Evolutionary conservation across 768 basidiomycete species (phyloP), one percentile per base, ranked within the genome.

Genomic region (Boletus reticuloceps): DNA sequence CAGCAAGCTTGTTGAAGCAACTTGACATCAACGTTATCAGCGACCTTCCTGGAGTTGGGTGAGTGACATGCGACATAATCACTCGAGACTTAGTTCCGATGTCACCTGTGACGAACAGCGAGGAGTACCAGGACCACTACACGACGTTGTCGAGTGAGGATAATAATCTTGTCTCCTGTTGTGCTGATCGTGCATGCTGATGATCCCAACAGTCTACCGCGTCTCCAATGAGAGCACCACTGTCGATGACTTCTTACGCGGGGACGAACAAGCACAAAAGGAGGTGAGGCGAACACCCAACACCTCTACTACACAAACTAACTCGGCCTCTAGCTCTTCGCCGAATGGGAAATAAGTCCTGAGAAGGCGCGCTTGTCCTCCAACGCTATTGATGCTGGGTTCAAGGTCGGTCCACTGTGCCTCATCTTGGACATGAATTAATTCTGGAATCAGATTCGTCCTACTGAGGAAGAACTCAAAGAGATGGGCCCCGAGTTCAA

Each of bases 401-500:
- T 86, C 78, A 86, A 86, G 80, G 82, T 79, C 29, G 38, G 65
- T 43, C 38, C 7, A 41, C n/a, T 16, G 9, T 50, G 22, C 32
- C n/a, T 39, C 47, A 32, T 46, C 39, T 37, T 9, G 16, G 37
- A n/a, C 19, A 4, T 27, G 7, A n/a, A 25, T 50, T 37, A 12
- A 55, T 32, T 32, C 5, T 47, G 40, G n/a, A 13, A 11, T 13
- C 55, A 85, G 84, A 86, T 88, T 60, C 85, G 86, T 32, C 86
- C 85, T 2, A 83, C 83, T 2, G 81, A 81, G 65, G 81, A 77
- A 60, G 86, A 88, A 65, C 73, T 87, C 56, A 87, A 86, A 67
- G 84, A 86, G 69, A 86, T 87, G 85, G 86, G 86, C n/a, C 85
- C 84, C 16, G 86, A 88, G 63, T 88, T 87, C 72, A 84, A 85